These are phyloP conservation scores for Phytopythium delawarense DNA, from an alignment of 352 stramenopile genomes.

Conservation along the genomic window DNA sequence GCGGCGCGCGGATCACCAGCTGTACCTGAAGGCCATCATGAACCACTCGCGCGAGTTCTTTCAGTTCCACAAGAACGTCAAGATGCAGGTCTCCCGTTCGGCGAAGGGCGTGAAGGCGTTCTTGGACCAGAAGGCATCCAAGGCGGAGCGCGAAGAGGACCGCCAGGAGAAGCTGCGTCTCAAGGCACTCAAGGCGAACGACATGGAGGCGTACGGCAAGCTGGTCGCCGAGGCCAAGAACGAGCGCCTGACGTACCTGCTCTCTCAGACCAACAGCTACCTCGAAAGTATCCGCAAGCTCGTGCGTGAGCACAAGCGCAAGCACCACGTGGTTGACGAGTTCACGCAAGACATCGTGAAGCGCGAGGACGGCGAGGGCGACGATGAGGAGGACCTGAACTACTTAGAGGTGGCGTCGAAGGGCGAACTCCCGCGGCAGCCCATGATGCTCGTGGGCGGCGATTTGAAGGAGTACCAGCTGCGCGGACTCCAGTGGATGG, in stretches of 20 bases:
- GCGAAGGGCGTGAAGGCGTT: conserved; percentile 70
- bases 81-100: conserved; percentile 62
- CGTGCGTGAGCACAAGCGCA: conserved; percentile 87
- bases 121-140: conserved; percentile 71
- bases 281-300: conserved; percentile 94
- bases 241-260: conserved; percentile 95
- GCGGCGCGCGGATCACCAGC: conserved; percentile 65
- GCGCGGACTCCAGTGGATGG: conserved; percentile 99
- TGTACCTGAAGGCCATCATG: conserved; percentile 76
- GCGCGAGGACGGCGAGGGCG: conserved; percentile 26
- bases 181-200: conserved; percentile 92
- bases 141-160: conserved; percentile 83
- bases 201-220: conserved; percentile 97
- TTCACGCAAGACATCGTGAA: conserved; percentile 36
- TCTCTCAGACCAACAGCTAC: conserved; percentile 96
- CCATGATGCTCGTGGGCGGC: conserved; percentile 94
- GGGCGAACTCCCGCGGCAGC: conserved; percentile 88
- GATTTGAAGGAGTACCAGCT: conserved; percentile 98
- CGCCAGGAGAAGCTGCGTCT: conserved; percentile 84
- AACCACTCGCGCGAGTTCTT: conserved; percentile 87
- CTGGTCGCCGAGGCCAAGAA: conserved; percentile 98
- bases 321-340: conserved; percentile 64
- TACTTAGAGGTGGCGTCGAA: conserved; percentile 84
- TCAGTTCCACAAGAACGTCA: conserved; percentile 84
- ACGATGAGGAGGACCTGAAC: conserved; percentile 76